These are phyloP conservation scores for Penicillium pulvis DNA, from an alignment of 495 filamentous ascomycete species.

Conservation along the genomic window DNA sequence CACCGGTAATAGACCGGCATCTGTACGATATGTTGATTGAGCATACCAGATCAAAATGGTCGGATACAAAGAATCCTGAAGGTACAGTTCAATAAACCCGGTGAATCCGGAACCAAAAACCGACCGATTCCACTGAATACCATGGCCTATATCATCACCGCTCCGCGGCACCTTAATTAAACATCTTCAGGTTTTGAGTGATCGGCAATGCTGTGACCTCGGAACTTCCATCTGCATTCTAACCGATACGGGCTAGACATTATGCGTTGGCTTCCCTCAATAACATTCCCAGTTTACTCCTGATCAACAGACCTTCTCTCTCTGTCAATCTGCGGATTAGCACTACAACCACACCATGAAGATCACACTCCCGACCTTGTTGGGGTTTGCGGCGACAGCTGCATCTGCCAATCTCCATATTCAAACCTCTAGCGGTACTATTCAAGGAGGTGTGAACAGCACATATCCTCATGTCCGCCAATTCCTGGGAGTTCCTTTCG, in stretches of 20 bases:
- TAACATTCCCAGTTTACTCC: background rate
- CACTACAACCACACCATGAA: background rate
- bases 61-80: background rate
- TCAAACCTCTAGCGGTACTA: background rate
- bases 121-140: too few species aligned
- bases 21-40: background rate
- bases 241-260: background rate
- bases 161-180: background rate
- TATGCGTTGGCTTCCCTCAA: background rate
- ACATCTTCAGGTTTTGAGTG: background rate
- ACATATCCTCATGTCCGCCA: conserved; percentile 1
- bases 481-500: background rate
- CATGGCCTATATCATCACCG: background rate
- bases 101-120: background rate
- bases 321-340: background rate
- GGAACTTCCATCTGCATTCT: background rate
- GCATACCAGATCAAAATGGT: background rate
- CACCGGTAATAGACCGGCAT: background rate
- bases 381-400: background rate
- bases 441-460: background rate
- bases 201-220: background rate
- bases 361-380: background rate
- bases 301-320: background rate
- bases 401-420: background rate
- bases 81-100: background rate